Conservation (phyloP, 169 alveolate genomes). For the Plasmodium ovale region DNA sequence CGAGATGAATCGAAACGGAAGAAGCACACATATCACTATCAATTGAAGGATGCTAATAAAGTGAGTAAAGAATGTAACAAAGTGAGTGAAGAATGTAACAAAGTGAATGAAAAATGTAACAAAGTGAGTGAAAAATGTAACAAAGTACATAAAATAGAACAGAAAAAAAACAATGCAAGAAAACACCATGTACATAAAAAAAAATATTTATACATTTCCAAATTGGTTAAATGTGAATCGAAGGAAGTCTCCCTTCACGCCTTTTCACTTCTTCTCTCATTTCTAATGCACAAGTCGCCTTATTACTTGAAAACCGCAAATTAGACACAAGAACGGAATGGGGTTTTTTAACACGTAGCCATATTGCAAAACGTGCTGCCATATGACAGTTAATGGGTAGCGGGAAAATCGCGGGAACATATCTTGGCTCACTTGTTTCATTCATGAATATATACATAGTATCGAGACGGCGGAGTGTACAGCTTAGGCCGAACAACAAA, state of each 20-base stretch:
- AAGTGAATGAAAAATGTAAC: background rate
- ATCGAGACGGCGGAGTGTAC: no score
- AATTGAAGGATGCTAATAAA: no score
- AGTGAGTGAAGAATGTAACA: no score
- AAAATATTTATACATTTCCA: slow-evolving; percentile 72
- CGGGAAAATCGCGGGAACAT: no score
- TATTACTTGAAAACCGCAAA: slow-evolving; percentile 59
- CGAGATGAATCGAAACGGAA: background rate
- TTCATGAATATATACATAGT: no score
- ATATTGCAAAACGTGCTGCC: no score
- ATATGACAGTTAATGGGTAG: no score
- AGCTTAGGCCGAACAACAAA: no score
- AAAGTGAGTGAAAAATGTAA: slow-evolving; percentile 5
- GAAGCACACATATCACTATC: background rate
- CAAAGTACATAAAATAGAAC: slow-evolving; percentile 3
- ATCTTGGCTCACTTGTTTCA: no score
- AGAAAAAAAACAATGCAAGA: background rate
- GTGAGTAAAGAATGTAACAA: no score
- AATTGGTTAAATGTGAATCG: slow-evolving; percentile 76
- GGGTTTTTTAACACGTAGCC: no score
- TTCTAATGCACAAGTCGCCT: slow-evolving; percentile 70
- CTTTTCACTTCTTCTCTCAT: slow-evolving; percentile 70
- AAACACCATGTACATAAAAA: slow-evolving; percentile 34
- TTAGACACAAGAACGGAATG: slow-evolving; percentile 26
- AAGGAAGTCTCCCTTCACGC: slow-evolving; percentile 76